Conservation (phyloP, 257 asterid species). For the Fraxinus anomala region DNA sequence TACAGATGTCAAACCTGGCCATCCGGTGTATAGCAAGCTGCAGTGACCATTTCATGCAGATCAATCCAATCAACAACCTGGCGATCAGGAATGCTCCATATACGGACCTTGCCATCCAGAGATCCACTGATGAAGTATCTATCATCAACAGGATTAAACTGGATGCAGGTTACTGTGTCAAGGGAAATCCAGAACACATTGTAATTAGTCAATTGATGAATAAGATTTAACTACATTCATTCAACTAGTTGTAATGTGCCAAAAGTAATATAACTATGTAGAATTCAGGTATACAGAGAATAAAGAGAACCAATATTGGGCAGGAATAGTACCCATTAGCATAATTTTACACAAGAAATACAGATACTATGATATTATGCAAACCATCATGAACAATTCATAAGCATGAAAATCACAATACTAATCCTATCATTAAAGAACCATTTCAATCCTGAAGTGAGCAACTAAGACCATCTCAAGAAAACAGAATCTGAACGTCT, state of each 20-base stretch:
- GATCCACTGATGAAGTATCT: conserved; percentile 98
- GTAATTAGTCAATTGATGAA: conserved; percentile 32
- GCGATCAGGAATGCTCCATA: conserved; percentile 95
- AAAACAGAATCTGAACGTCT: not conserved
- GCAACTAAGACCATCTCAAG: conserved; percentile 18
- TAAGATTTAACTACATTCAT: conserved; percentile 1
- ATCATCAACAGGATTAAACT: conserved; percentile 96
- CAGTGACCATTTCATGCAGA: conserved; percentile 98
- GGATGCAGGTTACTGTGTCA: conserved; percentile 92
- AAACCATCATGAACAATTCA: not conserved
- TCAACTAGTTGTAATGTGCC: conserved; percentile 22
- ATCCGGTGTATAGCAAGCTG: conserved; percentile 98
- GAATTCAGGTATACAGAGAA: not conserved
- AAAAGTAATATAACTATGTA: not conserved
- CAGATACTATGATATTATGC: not conserved
- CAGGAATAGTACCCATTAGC: not conserved
- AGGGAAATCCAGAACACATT: conserved; percentile 34
- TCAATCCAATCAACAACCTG: conserved; percentile 98
- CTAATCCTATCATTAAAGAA: conserved; percentile 1
- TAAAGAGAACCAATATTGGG: not conserved
- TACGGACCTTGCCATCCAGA: conserved; percentile 95
- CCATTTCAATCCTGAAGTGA: conserved; percentile 9
- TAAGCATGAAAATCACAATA: conserved; percentile 2
- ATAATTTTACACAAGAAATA: not conserved
- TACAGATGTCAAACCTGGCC: conserved; percentile 75